phyloP scores from a whole-genome alignment of 306 rosid genomes.

The Ceratonia siliqua region DNA sequence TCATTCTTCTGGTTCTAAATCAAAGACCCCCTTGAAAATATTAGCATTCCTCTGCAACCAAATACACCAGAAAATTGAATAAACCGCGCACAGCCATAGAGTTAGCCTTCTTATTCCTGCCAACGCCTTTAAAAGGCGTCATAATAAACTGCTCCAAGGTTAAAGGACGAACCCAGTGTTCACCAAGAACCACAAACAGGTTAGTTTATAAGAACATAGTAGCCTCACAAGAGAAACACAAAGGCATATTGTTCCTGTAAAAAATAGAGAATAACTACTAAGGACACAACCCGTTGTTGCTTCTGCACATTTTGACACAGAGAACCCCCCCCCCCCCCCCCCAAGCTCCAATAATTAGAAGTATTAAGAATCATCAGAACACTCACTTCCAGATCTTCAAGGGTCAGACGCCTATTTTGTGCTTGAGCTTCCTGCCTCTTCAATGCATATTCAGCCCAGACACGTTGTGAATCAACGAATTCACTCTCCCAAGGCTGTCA shows the following conservation, averaged over 20 bases:
- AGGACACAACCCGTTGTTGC: not conserved
- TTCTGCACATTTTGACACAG: not conserved
- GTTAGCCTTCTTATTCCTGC: not conserved
- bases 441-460: slow-evolving; percentile 99
- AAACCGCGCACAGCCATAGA: not conserved
- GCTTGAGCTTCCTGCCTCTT: slow-evolving; percentile 99
- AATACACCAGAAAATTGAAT: not conserved
- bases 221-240: not conserved
- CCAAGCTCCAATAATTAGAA: not conserved
- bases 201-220: too few relatives aligned
- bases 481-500: slow-evolving; percentile 98
- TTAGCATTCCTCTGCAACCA: too few relatives aligned
- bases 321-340: too few relatives aligned
- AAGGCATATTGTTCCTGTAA: not conserved
- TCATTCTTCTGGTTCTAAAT: not conserved
- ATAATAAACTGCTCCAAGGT: not conserved
- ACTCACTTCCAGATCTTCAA: slow-evolving; percentile 96
- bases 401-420: slow-evolving; percentile 95
- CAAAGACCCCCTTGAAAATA: not conserved
- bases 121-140: not conserved
- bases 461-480: slow-evolving; percentile 96
- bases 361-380: not conserved
- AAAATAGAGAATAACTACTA: too few relatives aligned
- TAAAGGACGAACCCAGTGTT: not conserved
- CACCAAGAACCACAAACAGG: not conserved